phyloP scores from a whole-genome alignment of 1,139 yeast species.

The Lodderomyces jiufengensis region DNA sequence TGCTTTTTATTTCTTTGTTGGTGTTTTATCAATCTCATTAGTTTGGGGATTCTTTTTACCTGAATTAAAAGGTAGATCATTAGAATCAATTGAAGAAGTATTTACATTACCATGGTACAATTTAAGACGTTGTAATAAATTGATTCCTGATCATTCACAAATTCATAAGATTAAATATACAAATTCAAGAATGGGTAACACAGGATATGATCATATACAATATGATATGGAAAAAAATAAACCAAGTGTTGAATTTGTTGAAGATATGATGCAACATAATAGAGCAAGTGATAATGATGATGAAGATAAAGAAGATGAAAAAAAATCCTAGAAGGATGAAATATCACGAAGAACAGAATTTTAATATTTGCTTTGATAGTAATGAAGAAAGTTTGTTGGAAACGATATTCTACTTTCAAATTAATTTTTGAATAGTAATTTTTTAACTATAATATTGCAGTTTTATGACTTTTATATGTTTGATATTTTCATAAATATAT shows the following conservation, averaged over 20 bases:
- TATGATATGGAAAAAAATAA: conserved; percentile 17
- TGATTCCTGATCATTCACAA: conserved; percentile 54
- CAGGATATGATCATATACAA: conserved; percentile 19
- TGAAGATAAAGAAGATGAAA: conserved; percentile 6
- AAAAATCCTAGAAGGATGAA: conserved; percentile 6
- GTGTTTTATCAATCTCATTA: conserved; percentile 38
- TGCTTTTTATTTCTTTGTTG: conserved; percentile 53
- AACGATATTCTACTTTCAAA: no score
- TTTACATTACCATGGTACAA: conserved; percentile 59
- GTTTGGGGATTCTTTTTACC: conserved; percentile 52
- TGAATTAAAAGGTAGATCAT: conserved; percentile 50
- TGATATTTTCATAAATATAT: no score
- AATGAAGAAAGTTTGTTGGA: no score
- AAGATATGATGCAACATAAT: conserved; percentile 8
- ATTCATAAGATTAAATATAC: conserved; percentile 26
- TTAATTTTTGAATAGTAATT: no score
- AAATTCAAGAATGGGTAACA: conserved; percentile 17
- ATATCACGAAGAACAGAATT: no score
- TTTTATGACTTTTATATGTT: no score
- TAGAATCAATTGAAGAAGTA: conserved; percentile 56
- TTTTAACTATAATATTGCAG: no score
- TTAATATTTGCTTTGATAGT: no score
- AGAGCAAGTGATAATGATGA: conserved; percentile 1
- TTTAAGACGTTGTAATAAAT: conserved; percentile 47
- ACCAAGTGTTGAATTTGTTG: conserved; percentile 14